Evolutionary conservation across 2,329 filamentous ascomycete species (phyloP), one percentile per base, ranked within the genome.

Genomic region (Epichloe scottii): DNA sequence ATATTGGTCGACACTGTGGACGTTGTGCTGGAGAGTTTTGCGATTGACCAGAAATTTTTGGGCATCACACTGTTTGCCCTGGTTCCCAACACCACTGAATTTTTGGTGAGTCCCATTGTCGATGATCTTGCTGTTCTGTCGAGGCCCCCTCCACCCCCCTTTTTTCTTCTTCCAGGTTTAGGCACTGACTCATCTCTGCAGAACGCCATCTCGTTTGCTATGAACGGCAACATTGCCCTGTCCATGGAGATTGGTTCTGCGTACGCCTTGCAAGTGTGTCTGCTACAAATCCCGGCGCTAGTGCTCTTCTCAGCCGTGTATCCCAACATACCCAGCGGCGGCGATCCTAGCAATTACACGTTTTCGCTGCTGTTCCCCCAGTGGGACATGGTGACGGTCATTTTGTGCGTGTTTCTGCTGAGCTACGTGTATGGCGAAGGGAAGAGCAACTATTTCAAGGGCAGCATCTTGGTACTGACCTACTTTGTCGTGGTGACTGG

Each of bases 371-470:
- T 97, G 43, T 97, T 98, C 71, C 93, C 93, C 1, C 93, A 98
- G 67, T 98, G 91, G 91, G 93, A 98, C 66, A 94, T 98, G 88
- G 84, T 97, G 12, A 95, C 88, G 0, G 89, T 97, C 15, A 95
- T 97, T 53, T 72, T 98, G 15, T 96, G 91, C 62, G 89, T 98
- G 17, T 95, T 98, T 72, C 72, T 98, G 51, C 81, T 98, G 57
- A 95, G 89, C 62, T 95, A 97, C 73, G 91, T 98, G 75, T 95
- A 97, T 60, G 88, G 91, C 48, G 93, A 98, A 70, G 93, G 93
- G 40, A 98, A 98, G 80, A 97, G 90, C 74, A 98, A 98, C 69
- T 98, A 98, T 69, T 98, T 98, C 81, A 98, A 98, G 73, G 93
- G 93, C 48, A 95, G 88, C 57, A 96, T 97, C 59, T 75, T 98